phyloP scores from a whole-genome alignment of 306 rosid species.

The Fragaria iinumae region DNA sequence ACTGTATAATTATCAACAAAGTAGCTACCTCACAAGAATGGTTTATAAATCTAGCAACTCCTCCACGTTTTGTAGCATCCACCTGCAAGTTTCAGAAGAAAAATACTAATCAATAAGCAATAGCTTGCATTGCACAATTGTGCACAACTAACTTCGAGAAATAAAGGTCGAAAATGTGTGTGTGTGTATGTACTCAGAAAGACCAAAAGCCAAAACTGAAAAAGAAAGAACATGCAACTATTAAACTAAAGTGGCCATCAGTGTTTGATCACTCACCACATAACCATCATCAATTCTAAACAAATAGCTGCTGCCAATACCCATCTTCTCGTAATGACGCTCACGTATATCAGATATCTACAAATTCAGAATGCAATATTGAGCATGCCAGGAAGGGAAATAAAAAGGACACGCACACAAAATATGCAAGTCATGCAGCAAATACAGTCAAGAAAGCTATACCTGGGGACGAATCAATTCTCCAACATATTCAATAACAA shows the following conservation, averaged over 20 bases:
- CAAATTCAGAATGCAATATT: slow-evolving; percentile 14
- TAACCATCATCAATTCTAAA: slow-evolving; percentile 96
- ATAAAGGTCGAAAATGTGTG: neutral
- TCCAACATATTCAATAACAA: slow-evolving; percentile 94
- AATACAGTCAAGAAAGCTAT: slow-evolving; percentile 17
- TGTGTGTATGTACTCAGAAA: no score
- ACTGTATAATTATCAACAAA: slow-evolving; percentile 9
- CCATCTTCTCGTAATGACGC: slow-evolving; percentile 85
- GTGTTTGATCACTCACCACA: slow-evolving; percentile 69
- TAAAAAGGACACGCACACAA: neutral
- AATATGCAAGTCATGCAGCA: neutral
- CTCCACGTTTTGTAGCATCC: slow-evolving; percentile 97
- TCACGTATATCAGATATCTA: slow-evolving; percentile 98
- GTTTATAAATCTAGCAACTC: slow-evolving; percentile 90
- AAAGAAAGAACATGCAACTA: no score
- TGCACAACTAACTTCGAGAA: neutral
- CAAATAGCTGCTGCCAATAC: slow-evolving; percentile 98
- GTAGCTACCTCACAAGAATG: slow-evolving; percentile 92
- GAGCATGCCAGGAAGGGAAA: neutral
- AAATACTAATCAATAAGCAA: slow-evolving; percentile 10
- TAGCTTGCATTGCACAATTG: neutral
- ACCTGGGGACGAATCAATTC: slow-evolving; percentile 96
- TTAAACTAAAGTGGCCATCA: slow-evolving; percentile 6
- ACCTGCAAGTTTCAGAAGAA: slow-evolving; percentile 56
- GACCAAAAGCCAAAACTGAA: neutral